Base-by-base conservation (phyloP, 2,329 filamentous ascomycete genomes). In the Zymoseptoria pseudotritici region DNA sequence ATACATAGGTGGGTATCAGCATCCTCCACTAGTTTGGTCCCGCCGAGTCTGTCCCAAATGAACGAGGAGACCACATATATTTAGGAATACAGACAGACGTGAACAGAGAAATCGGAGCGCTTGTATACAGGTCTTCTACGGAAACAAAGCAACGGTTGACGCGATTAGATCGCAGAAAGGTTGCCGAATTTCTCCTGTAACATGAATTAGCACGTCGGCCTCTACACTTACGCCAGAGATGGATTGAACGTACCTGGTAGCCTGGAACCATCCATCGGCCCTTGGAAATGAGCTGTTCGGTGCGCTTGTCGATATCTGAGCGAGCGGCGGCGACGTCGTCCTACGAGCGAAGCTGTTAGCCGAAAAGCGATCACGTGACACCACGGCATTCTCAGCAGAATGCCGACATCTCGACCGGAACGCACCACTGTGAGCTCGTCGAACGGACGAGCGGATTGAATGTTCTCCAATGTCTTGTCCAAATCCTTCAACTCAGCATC, bases 231-330 rank as follows among this genome's bases (percentile, higher is more conserved):
- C 4, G 13, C 17, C 36, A n/a, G 17, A n/a, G 11, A 50, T 19
- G 9, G 51, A 52, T 22, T 36, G 17, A 56, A 79, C 87, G 72
- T 82, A 93, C 93, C 91, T 97, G 96, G 89, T 99, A 99, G 76
- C 94, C 94, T 66, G 94, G 92, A 74, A 96, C 92, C 82, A 87
- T 85, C 94, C 94, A 99, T 86, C 91, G 90, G 78, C 93, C 93
- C 88, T 95, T 97, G 78, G 90, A 90, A 67, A 99, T 92, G 76
- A 99, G 86, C 81, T 94, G 87, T 72, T 87, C 81, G 71, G 93
- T 96, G 85, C 95, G 95, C 86, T 96, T 87, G 81, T 97, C 93
- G 78, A 99, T 97, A 69, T 96, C 93, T 72, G 94, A 92, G 78
- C 92, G 90, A 71, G 93, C 94, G 70, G 90, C 86, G 64, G 90